These are phyloP conservation scores for Avena sativa DNA, from an alignment of 176 grass and related monocot genomes.

Conservation along the genomic window DNA sequence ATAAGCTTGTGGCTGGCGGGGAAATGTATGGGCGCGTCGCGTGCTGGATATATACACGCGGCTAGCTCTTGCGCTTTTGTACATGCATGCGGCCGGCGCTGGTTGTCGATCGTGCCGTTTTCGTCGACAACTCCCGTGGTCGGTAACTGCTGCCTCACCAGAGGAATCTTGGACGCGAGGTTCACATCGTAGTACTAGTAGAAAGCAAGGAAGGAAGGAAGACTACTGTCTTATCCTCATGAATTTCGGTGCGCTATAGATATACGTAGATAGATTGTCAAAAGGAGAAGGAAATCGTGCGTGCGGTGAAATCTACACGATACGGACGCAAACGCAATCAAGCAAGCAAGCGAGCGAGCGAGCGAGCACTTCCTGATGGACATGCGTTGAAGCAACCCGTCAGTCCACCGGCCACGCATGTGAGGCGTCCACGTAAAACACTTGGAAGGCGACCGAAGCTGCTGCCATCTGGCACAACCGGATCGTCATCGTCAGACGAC, in stretches of 20 bases:
- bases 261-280: neutral
- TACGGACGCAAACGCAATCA: neutral
- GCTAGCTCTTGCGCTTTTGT: too few species aligned
- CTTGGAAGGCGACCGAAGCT: neutral
- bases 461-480: constrained; percentile 34
- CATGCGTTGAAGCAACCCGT: constrained; percentile 45
- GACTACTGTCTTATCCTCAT: neutral
- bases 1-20: too few species aligned
- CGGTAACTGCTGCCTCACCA: neutral
- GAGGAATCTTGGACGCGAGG: neutral
- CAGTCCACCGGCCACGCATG: neutral
- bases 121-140: neutral
- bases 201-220: neutral
- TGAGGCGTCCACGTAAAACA: constrained; percentile 52
- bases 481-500: neutral
- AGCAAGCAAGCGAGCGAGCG: neutral
- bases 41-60: neutral
- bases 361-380: neutral
- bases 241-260: too few species aligned
- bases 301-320: neutral
- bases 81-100: neutral
- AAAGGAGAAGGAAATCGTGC: neutral
- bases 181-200: neutral
- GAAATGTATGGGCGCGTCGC: neutral
- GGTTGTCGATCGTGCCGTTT: neutral